Percentiles rank a stretch among this genome's conserved stretches.
phyloP scores from a whole-genome alignment of 2,329 filamentous ascomycete species.

The Xylariaceae sp. region DNA sequence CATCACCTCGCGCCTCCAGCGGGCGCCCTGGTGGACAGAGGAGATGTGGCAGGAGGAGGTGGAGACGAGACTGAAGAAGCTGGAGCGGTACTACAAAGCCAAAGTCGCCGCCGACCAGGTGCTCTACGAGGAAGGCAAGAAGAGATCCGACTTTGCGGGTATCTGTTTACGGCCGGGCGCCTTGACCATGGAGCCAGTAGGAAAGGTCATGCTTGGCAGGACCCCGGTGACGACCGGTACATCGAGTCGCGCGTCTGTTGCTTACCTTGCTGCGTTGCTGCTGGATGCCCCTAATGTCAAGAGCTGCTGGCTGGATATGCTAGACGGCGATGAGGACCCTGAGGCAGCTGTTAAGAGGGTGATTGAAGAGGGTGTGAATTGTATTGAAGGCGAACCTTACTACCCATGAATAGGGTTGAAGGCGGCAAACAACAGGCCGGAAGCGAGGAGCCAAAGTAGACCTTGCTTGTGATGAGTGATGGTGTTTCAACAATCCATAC shows the following conservation, averaged over 20 bases:
- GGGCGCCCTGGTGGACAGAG: conserved; percentile 61
- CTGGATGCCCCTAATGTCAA: conserved; percentile 55
- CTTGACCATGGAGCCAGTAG: conserved; percentile 56
- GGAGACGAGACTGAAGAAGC: conserved; percentile 48
- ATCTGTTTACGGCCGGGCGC: conserved; percentile 60
- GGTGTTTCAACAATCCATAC: too few species aligned
- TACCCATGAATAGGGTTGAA: conserved; percentile 37
- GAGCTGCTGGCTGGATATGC: conserved; percentile 61
- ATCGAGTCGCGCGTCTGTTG: conserved; percentile 65
- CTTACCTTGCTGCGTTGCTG: conserved; percentile 60
- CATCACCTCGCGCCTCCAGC: conserved; percentile 56
- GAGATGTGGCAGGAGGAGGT: conserved; percentile 51
- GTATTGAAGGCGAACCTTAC: conserved; percentile 57
- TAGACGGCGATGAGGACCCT: conserved; percentile 58
- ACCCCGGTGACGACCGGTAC: conserved; percentile 45
- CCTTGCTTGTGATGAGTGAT: too few species aligned
- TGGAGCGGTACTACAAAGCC: conserved; percentile 63
- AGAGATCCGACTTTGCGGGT: conserved; percentile 50
- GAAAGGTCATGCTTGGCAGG: conserved; percentile 55
- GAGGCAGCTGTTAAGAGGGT: conserved; percentile 55
- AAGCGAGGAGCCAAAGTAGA: too few species aligned
- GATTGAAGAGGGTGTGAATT: conserved; percentile 56
- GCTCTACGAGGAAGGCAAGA: conserved; percentile 55
- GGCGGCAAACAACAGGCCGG: too few species aligned
- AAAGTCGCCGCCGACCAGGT: conserved; percentile 66